Conservation (phyloP, 2,329 filamentous ascomycete species). For the Neonectria punicea region DNA sequence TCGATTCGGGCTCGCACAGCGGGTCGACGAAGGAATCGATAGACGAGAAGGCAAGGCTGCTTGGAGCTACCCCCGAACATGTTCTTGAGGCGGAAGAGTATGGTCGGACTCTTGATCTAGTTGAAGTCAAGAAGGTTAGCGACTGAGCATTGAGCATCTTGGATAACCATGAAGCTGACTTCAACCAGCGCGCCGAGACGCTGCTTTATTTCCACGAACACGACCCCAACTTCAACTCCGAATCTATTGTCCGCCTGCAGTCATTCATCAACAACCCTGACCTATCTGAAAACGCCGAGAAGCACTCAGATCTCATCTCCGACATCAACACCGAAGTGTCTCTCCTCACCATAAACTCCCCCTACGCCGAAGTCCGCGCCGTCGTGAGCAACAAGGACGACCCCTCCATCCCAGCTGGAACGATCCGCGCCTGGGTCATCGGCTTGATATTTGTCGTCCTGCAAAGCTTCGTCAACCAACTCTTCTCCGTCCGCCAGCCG, state of each 20-base stretch:
- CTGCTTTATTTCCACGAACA: conserved; percentile 33
- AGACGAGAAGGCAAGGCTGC: conserved; percentile 1
- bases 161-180: neutral
- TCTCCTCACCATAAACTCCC: conserved; percentile 63
- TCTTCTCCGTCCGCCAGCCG: conserved; percentile 66
- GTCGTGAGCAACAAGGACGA: conserved; percentile 66
- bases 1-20: neutral
- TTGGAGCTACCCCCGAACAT: conserved; percentile 30
- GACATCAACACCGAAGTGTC: conserved; percentile 64
- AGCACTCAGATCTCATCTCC: conserved; percentile 54
- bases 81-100: conserved; percentile 32
- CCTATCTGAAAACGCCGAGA: conserved; percentile 49
- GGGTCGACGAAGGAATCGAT: conserved; percentile 16
- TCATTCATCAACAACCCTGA: conserved; percentile 35
- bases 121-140: conserved; percentile 24
- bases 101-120: conserved; percentile 17
- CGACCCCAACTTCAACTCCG: conserved; percentile 38
- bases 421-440: conserved; percentile 63
- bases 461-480: conserved; percentile 62
- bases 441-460: conserved; percentile 58
- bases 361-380: conserved; percentile 65
- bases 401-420: conserved; percentile 59
- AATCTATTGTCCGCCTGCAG: conserved; percentile 28
- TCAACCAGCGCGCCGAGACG: conserved; percentile 22
- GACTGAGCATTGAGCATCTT: rapidly evolving